A percentile compares a stretch with the other conserved stretches of the same genome.
Evolutionary conservation across 805 yeast species (phyloP).

Genomic region (Ogataea nakhonphanomensis): DNA sequence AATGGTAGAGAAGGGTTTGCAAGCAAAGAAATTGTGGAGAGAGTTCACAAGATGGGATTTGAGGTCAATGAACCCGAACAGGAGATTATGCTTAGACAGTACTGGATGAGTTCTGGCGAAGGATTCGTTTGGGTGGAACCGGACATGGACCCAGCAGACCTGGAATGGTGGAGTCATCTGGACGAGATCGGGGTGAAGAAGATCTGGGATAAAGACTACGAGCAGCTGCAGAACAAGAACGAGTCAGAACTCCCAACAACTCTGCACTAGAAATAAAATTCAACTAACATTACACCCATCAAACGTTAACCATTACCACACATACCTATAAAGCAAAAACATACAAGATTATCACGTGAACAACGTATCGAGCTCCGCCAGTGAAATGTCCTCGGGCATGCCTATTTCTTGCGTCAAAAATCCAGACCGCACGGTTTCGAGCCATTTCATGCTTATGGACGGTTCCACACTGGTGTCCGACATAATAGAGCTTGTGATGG

Average conservation of each 20-base stretch:
- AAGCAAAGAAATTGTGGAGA: constrained; percentile 28
- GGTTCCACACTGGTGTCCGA: constrained; percentile 34
- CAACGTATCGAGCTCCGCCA: constrained; percentile 61
- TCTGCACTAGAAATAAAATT: not conserved
- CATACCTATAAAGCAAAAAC: constrained; percentile 11
- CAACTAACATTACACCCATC: constrained; percentile 6
- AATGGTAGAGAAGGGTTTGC: constrained; percentile 44
- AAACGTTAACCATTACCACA: constrained; percentile 13
- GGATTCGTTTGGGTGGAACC: constrained; percentile 90
- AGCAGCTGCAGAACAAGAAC: constrained; percentile 18
- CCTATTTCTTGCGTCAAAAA: constrained; percentile 75
- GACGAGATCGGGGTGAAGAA: constrained; percentile 29
- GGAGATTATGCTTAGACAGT: constrained; percentile 70
- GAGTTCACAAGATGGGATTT: constrained; percentile 36
- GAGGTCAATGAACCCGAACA: constrained; percentile 53
- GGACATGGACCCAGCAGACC: constrained; percentile 82
- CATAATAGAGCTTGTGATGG: constrained; percentile 33
- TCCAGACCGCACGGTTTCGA: constrained; percentile 70
- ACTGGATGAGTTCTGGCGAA: constrained; percentile 85
- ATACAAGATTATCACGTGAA: constrained; percentile 30
- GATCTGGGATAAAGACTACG: constrained; percentile 29
- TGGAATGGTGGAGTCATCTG: constrained; percentile 36
- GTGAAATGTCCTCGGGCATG: constrained; percentile 72
- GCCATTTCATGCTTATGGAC: constrained; percentile 57
- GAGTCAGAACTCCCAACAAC: not conserved